Percentiles rank a stretch among this genome's conserved stretches.
Evolutionary conservation across 2,329 filamentous ascomycete genomes (phyloP).

Genomic region (Phialophora chinensis): DNA sequence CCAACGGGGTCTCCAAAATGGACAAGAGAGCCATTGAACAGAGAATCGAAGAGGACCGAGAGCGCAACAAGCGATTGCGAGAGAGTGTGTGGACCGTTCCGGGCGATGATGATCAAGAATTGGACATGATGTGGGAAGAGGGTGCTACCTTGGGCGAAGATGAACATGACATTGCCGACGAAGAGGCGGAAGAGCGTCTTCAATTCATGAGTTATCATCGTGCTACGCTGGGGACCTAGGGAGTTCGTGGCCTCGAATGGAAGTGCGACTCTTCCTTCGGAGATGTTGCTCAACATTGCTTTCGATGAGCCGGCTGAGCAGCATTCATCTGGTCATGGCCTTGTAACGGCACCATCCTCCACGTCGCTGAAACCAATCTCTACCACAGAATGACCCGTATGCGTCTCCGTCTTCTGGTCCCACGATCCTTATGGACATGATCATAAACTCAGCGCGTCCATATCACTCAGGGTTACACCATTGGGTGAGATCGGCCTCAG

Average conservation of each 20-base stretch:
- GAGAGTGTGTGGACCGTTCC: constrained; percentile 93
- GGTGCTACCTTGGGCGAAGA: constrained; percentile 86
- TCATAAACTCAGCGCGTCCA: not conserved
- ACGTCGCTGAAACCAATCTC: not conserved
- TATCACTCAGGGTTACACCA: not conserved
- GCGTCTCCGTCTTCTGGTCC: not conserved
- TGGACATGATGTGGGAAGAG: constrained; percentile 83
- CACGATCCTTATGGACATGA: not conserved
- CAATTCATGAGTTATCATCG: constrained; percentile 42
- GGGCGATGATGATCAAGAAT: constrained; percentile 70
- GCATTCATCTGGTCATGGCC: not conserved
- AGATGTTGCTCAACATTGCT: constrained; percentile 25
- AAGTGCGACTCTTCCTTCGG: not conserved
- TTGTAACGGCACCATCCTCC: not conserved
- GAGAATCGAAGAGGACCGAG: constrained; percentile 93
- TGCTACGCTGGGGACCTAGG: constrained; percentile 28
- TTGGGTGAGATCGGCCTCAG: not conserved
- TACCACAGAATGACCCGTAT: not conserved
- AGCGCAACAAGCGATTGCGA: constrained; percentile 87
- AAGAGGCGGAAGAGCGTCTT: constrained; percentile 69
- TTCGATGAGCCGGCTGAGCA: not conserved
- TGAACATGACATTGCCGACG: constrained; percentile 75
- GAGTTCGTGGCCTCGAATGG: not conserved
- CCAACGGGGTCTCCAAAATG: constrained; percentile 57
- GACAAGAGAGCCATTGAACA: constrained; percentile 93